Conservation (phyloP, 2,329 filamentous ascomycete species). For the Botrytis deweyae region DNA sequence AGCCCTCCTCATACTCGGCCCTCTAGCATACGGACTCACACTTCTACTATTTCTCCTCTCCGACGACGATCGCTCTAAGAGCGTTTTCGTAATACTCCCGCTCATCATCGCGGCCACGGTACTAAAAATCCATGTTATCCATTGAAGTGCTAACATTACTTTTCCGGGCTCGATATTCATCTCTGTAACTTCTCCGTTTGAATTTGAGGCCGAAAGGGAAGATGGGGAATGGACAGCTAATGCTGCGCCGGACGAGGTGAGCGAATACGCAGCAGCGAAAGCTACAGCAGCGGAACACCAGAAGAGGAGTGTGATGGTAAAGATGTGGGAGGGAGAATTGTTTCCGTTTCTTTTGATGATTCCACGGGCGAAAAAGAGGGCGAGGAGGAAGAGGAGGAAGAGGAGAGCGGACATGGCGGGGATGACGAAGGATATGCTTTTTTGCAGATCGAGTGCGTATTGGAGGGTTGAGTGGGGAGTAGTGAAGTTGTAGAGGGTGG, state of each 20-base stretch:
- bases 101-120: background rate
- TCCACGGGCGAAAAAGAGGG: background rate
- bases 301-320: background rate
- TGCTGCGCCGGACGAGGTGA: constrained; percentile 6
- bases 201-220: background rate
- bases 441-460: constrained; percentile 12
- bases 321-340: background rate
- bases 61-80: background rate
- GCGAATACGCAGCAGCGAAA: constrained; percentile 4
- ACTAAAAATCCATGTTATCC: constrained; percentile 10
- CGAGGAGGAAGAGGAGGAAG: background rate
- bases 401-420: constrained; percentile 3
- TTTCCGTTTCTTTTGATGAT: background rate
- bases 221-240: background rate
- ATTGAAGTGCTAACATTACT: constrained; percentile 9
- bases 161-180: background rate
- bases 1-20: background rate
- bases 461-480: background rate
- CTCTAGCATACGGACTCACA: background rate
- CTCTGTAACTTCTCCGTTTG: background rate
- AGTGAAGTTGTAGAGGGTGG: background rate
- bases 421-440: constrained; percentile 1
- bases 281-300: background rate
- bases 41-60: background rate
- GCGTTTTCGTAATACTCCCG: background rate